Evolutionary conservation across 768 basidiomycete genomes (phyloP), one percentile per base, ranked within the genome.

Genomic region (Russula ochroleuca): DNA sequence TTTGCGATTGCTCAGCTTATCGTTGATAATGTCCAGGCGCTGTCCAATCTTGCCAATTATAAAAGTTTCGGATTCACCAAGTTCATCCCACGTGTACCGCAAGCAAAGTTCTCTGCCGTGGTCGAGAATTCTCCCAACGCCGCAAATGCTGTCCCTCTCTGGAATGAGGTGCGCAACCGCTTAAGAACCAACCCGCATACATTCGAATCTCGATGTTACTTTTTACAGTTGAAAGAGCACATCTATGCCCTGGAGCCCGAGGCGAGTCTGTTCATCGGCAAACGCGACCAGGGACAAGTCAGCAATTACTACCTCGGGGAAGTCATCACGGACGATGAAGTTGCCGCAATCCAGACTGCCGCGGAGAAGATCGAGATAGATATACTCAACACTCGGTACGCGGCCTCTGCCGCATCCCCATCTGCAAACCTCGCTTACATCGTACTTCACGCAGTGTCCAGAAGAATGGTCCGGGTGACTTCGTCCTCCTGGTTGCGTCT

Each of bases 241-340:
- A 88, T 94, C 49, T 94, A 92, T 72, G 77, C 85, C 2, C 69
- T 79, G 14, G 70, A 75, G 28, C 92, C 92, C 2, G 86, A 90
- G 70, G 73, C 80, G 0, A 82, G 80, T 56, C 78, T 92, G 62
- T 86, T 82, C 72, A 87, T 95, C 66, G 92, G 92, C 57, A 93
- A 94, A 72, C 88, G 86, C 49, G 79, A 75, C 58, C 78, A 84
- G 23, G 92, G 92, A 0, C 90, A 94, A 63, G 72, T 91, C 57
- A 90, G 87, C 35, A 91, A 92, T 72, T 95, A 94, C 73, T 95
- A 95, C 71, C 83, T 87, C 31, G 91, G 90, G 0, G 80, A 88
- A 64, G 72, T 81, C 11, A 83, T 88, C 23, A 79, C 81, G n/a
- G 88, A 92, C 64, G 83, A 84, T 0, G 93, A 94, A 71, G 90